phyloP scores from a whole-genome alignment of 371 early-diverging fungal species.

The Apophysomyces sp. region DNA sequence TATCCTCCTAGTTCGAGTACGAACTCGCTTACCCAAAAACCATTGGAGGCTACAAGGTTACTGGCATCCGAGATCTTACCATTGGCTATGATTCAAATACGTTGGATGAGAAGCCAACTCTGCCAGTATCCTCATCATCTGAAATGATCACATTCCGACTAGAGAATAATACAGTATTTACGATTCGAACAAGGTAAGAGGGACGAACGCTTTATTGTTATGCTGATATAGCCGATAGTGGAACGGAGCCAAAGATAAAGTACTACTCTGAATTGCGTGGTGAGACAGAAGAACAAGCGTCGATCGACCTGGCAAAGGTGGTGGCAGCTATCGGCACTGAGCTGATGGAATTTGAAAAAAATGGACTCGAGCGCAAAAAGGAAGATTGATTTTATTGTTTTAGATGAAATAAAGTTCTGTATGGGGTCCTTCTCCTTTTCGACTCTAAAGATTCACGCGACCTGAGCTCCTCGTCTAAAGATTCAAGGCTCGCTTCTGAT shows the following conservation, averaged over 20 bases:
- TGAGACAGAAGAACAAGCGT: conserved; percentile 49
- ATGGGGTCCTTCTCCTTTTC: too few species aligned
- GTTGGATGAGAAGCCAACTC: conserved; percentile 60
- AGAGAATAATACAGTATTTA: conserved; percentile 71
- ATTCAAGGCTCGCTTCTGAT: too few species aligned
- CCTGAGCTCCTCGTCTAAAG: too few species aligned
- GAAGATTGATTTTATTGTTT: conserved; percentile 11
- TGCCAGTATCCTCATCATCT: conserved; percentile 79
- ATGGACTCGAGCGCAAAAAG: conserved; percentile 45
- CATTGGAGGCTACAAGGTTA: conserved; percentile 70
- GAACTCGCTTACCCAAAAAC: conserved; percentile 69
- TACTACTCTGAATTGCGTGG: conserved; percentile 87
- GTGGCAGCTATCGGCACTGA: conserved; percentile 58
- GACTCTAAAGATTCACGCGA: too few species aligned
- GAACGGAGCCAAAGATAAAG: conserved; percentile 97
- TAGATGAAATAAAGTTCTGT: too few species aligned
- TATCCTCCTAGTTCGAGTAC: conserved; percentile 23
- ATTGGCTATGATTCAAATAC: conserved; percentile 81
- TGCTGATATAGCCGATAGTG: conserved; percentile 36
- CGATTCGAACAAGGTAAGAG: conserved; percentile 67
- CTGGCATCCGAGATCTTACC: conserved; percentile 85
- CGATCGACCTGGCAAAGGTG: conserved; percentile 39
- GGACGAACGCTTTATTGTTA: neutral
- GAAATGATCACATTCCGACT: conserved; percentile 94
- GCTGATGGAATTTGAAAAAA: conserved; percentile 54